Evolutionary conservation across 2,329 filamentous ascomycete species (phyloP).

Genomic region (Cucurbitaria berberidis): DNA sequence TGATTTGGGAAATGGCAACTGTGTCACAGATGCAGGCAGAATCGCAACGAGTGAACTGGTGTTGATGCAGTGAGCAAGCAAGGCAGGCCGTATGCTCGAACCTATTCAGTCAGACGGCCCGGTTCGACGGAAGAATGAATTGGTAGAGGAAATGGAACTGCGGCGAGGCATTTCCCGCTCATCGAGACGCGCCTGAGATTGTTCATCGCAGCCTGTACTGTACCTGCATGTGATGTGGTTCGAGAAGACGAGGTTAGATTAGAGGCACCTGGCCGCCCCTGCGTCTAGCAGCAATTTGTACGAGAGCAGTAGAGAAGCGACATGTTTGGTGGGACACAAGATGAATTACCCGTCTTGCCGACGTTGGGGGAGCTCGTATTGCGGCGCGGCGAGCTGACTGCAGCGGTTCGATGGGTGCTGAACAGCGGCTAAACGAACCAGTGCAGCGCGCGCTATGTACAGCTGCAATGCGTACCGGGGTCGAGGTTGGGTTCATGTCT

Average conservation of each 20-base stretch:
- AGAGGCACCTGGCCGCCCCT: conserved; percentile 11
- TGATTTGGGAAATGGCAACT: conserved; percentile 12
- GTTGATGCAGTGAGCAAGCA: conserved; percentile 8
- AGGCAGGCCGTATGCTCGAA: conserved; percentile 3
- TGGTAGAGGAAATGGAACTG: conserved; percentile 2
- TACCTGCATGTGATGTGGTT: conserved; percentile 22
- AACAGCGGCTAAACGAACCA: conserved; percentile 2
- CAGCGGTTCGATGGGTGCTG: conserved; percentile 5
- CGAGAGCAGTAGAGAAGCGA: conserved; percentile 5
- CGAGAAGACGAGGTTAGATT: conserved; percentile 11
- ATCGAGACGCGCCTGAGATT: conserved; percentile 7
- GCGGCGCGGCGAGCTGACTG: conserved; percentile 6
- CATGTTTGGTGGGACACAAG: conserved; percentile 10
- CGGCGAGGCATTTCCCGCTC: conserved; percentile 3
- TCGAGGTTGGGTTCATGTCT: background rate
- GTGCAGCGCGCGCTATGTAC: background rate
- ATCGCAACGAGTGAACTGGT: conserved; percentile 14
- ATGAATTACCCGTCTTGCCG: conserved; percentile 16
- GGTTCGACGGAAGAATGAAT: conserved; percentile 3
- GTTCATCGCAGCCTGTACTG: conserved; percentile 1
- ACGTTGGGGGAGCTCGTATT: conserved; percentile 1
- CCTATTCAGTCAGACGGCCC: conserved; percentile 2
- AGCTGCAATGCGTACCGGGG: conserved; percentile 1
- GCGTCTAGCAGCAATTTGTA: conserved; percentile 9
- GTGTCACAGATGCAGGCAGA: conserved; percentile 17